These are phyloP conservation scores for Fragilariopsis cylindrus DNA, from an alignment of 108 stramenopile species.

Conservation along the genomic window DNA sequence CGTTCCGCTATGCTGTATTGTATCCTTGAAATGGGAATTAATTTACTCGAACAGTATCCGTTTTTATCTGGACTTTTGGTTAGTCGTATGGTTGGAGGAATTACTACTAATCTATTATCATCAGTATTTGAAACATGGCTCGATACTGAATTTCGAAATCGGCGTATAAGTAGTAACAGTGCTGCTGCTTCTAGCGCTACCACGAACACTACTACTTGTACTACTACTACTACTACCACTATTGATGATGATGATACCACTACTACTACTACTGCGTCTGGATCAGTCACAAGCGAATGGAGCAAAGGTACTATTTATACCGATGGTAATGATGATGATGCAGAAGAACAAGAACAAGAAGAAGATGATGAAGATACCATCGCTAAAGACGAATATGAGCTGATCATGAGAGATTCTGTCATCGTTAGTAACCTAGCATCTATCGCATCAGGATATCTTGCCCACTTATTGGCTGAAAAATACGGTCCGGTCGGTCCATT, in stretches of 20 bases:
- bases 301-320: background rate
- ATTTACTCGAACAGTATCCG: constrained; percentile 57
- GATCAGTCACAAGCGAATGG: background rate
- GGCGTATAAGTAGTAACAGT: constrained; percentile 3
- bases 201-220: no score
- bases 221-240: no score
- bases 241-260: background rate
- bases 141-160: constrained; percentile 58
- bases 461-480: constrained; percentile 43
- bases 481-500: constrained; percentile 81
- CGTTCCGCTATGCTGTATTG: constrained; percentile 75
- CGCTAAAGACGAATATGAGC: constrained; percentile 43
- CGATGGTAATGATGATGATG: no score
- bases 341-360: no score
- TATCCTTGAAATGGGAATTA: constrained; percentile 64
- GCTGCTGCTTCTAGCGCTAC: background rate
- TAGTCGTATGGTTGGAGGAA: constrained; percentile 71
- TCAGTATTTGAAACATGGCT: constrained; percentile 78
- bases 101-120: constrained; percentile 61
- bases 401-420: constrained; percentile 59
- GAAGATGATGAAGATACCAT: background rate
- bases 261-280: background rate
- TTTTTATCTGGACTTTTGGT: constrained; percentile 45
- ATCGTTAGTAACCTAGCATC: constrained; percentile 73
- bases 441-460: constrained; percentile 65